These are phyloP conservation scores for Cryptosporidium tyzzeri DNA, from an alignment of 169 alveolate genomes.

Conservation along the genomic window DNA sequence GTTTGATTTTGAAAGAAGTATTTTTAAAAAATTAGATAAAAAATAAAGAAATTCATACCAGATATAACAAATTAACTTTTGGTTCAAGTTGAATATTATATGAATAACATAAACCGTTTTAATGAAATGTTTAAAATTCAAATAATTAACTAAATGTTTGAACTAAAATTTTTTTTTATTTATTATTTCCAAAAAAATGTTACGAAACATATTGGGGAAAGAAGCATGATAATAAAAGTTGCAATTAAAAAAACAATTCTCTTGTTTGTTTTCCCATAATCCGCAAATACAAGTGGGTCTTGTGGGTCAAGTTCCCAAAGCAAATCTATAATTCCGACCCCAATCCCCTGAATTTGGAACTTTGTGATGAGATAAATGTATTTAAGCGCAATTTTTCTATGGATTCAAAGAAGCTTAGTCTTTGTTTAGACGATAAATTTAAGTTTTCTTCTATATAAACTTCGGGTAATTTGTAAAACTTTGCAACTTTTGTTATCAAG, in stretches of 20 bases:
- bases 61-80: background rate
- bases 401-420: background rate
- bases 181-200: constrained; percentile 18
- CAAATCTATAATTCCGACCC: constrained; percentile 48
- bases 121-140: background rate
- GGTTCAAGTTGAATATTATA: constrained; percentile 6
- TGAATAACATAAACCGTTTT: background rate
- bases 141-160: background rate
- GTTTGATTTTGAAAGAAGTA: background rate
- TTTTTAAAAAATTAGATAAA: background rate
- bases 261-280: constrained; percentile 46
- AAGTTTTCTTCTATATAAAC: constrained; percentile 28
- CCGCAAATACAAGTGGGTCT: constrained; percentile 51
- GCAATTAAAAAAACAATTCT: background rate
- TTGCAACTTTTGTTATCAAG: constrained; percentile 13
- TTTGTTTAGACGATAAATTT: constrained; percentile 4
- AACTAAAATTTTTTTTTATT: background rate
- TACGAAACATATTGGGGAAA: constrained; percentile 19
- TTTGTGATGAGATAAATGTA: constrained; percentile 6
- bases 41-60: background rate
- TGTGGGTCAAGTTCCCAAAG: constrained; percentile 69
- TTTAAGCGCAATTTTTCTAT: background rate
- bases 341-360: constrained; percentile 23
- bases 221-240: background rate
- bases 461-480: constrained; percentile 17